Evolutionary conservation across 495 filamentous ascomycete species (phyloP).

Genomic region (Hypoxylon rickii): DNA sequence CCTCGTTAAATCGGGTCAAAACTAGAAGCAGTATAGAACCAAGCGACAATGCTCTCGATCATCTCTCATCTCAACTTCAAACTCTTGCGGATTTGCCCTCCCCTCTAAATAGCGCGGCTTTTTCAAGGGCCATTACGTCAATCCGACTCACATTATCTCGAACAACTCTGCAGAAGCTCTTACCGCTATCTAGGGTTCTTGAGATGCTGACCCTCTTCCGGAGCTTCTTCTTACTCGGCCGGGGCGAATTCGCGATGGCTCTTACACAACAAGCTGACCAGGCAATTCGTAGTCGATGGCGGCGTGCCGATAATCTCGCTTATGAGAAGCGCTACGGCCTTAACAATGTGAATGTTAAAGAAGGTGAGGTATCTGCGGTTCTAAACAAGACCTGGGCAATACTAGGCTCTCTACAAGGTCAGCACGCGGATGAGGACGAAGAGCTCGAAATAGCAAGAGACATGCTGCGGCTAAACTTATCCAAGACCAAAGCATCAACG

Average conservation of each 20-base stretch:
- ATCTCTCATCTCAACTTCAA: conserved; percentile 70
- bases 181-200: conserved; percentile 75
- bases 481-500: conserved; percentile 45
- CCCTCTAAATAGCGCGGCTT: conserved; percentile 70
- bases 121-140: conserved; percentile 70
- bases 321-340: conserved; percentile 56
- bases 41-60: conserved; percentile 62
- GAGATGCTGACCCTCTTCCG: conserved; percentile 77
- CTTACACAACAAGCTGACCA: conserved; percentile 83
- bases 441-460: conserved; percentile 83
- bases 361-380: conserved; percentile 79
- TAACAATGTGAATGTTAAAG: conserved; percentile 71
- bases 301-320: conserved; percentile 55
- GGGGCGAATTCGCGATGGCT: conserved; percentile 88
- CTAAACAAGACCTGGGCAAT: conserved; percentile 76
- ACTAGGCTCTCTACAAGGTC: conserved; percentile 70
- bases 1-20: conserved; percentile 81
- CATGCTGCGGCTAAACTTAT: conserved; percentile 69
- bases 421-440: conserved; percentile 71
- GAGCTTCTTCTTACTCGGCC: conserved; percentile 83
- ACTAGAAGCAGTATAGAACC: conserved; percentile 52
- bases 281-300: conserved; percentile 64
- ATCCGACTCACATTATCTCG: conserved; percentile 82
- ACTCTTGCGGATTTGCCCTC: conserved; percentile 71
- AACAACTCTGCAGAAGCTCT: conserved; percentile 75